Conservation (phyloP, 2,329 filamentous ascomycete genomes). For the Calonectria pauciramosa region DNA sequence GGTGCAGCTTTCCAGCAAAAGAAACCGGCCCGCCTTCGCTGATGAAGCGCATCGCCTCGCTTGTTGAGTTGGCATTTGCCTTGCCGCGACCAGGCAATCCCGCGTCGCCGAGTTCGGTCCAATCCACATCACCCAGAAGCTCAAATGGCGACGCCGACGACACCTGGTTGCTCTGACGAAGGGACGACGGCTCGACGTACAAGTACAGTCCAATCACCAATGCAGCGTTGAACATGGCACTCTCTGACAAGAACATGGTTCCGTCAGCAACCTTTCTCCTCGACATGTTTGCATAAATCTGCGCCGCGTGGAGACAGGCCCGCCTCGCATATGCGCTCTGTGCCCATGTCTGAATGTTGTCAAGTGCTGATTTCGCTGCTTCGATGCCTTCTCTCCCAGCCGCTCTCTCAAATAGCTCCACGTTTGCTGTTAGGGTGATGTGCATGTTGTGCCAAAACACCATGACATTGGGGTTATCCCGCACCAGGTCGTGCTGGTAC, state of each 20-base stretch:
- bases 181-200: not conserved
- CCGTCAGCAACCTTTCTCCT: conserved; percentile 22
- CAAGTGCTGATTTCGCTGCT: not conserved
- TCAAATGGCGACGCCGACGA: not conserved
- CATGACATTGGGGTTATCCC: not conserved
- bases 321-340: not conserved
- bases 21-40: not conserved
- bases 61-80: not conserved
- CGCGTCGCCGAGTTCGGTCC: not conserved
- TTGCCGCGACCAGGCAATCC: not conserved
- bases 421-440: not conserved
- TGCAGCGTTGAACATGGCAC: conserved; percentile 21
- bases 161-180: not conserved
- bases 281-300: conserved; percentile 14
- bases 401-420: not conserved
- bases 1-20: not conserved
- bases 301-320: conserved; percentile 12
- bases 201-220: not conserved
- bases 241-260: conserved; percentile 25
- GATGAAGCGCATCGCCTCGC: not conserved
- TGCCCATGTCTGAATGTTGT: not conserved
- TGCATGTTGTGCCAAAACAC: conserved; percentile 8
- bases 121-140: not conserved
- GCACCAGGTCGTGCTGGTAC: not conserved
- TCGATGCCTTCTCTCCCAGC: not conserved